Evolutionary conservation across 192 early-diverging fungal species (phyloP), one percentile per base, ranked within the genome.

Genomic region (Coemansia umbellata): DNA sequence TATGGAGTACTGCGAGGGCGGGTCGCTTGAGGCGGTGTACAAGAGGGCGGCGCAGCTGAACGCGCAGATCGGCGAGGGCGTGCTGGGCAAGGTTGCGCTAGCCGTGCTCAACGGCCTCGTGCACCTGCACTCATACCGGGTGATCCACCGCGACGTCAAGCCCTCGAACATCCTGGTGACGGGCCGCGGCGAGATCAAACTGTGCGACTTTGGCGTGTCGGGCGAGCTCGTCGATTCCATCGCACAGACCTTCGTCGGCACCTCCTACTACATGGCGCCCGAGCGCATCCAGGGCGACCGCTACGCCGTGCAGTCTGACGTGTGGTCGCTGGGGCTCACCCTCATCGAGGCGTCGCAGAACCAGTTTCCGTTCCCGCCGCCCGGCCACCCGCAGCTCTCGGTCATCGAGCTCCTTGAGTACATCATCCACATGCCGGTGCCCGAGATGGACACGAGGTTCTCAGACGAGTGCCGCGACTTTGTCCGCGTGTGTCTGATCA

Each of bases 61-160:
- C 17, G 90, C 86, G 17, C 80, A 83, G n/a, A 88, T 99, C 36
- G 85, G 89, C 8, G 95, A 99, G 63, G 80, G 78, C 39, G 86
- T 96, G 5, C 63, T 96, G 50, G 95, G 85, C 27, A 85, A 92
- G 47, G 92, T 99, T 47, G 88, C 91, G 5, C 79, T 91, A 50
- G 83, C 91, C 13, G 93, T 95, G n/a, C 69, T 95, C 30, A 84
- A 85, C 31, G 97, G 94, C 0, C 66, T 99, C 9, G 87, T 96
- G 13, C 96, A 98, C 50, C 73, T 99, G 42, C 86, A 91, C 49
- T 80, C 84, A 41, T 83, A 91, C 49, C 74, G 84, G 37, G 89
- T 98, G 9, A 93, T 99, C 37, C 97, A 99, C 63, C 63, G 97
- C 71, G 97, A 99, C 58, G 84, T 99, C 64, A 99, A 99, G 74